A percentile compares a stretch with the other conserved stretches of the same genome.
Conservation (phyloP, 441 rosid species). For the Biscutella laevigata region DNA sequence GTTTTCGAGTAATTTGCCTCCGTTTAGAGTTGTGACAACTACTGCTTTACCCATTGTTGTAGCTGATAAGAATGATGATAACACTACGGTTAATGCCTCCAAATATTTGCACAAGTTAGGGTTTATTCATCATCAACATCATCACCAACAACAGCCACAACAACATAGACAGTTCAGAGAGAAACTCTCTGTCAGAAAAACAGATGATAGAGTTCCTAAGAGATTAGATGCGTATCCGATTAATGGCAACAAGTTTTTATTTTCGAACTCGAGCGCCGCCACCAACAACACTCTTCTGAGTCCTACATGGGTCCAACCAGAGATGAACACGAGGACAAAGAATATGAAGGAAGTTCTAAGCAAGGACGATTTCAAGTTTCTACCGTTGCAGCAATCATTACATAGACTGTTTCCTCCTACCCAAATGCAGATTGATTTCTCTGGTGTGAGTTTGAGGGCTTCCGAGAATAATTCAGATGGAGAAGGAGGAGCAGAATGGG, state of each 20-base stretch:
- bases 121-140: conserved; percentile 26
- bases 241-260: conserved; percentile 35
- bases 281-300: conserved; percentile 38
- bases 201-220: conserved; percentile 55
- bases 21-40: conserved; percentile 28
- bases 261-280: conserved; percentile 27
- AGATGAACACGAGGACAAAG: conserved; percentile 34
- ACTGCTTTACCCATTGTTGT: conserved; percentile 25
- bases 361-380: conserved; percentile 47
- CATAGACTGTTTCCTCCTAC: conserved; percentile 33
- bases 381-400: conserved; percentile 33
- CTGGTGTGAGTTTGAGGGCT: conserved; percentile 61
- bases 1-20: conserved; percentile 42
- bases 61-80: conserved; percentile 48
- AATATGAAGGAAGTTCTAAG: conserved; percentile 39
- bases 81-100: conserved; percentile 23
- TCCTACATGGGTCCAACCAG: conserved; percentile 49
- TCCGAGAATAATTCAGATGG: conserved; percentile 64
- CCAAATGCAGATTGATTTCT: conserved; percentile 85
- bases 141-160: conserved; percentile 22
- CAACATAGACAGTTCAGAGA: conserved; percentile 60
- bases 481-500: conserved; percentile 55
- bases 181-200: conserved; percentile 74
- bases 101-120: conserved; percentile 45
- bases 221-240: conserved; percentile 41